These are phyloP conservation scores for Penicillium robsamsonii DNA, from an alignment of 495 filamentous ascomycete species.

Conservation along the genomic window DNA sequence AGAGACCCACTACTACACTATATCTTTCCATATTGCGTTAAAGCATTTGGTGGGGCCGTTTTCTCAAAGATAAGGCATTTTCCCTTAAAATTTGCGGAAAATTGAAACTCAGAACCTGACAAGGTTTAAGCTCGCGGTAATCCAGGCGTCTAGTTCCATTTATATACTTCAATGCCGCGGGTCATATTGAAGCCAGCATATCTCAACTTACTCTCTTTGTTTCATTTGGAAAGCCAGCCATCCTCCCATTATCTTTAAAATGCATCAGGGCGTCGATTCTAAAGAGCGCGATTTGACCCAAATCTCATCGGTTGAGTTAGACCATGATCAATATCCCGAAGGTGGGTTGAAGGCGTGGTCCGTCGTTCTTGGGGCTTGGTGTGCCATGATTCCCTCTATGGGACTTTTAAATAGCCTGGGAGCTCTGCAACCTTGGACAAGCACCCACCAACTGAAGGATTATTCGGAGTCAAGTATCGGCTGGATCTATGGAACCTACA, in stretches of 20 bases:
- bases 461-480: slow-evolving; percentile 59
- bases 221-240: too few species aligned
- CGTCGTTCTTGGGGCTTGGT: slow-evolving; percentile 63
- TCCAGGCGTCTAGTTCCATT: too few species aligned
- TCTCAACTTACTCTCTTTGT: too few species aligned
- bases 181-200: too few species aligned
- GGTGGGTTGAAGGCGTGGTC: slow-evolving; percentile 66
- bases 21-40: too few species aligned
- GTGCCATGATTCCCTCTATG: slow-evolving; percentile 59
- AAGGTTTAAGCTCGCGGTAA: too few species aligned
- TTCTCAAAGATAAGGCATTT: too few species aligned
- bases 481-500: slow-evolving; percentile 71
- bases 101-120: too few species aligned
- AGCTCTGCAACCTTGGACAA: slow-evolving; percentile 58
- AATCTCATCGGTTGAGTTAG: neutral
- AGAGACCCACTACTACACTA: too few species aligned
- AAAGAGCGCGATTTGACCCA: neutral
- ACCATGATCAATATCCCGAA: slow-evolving; percentile 52
- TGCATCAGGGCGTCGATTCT: neutral
- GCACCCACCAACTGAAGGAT: slow-evolving; percentile 51
- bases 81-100: too few species aligned
- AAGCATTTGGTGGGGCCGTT: too few species aligned
- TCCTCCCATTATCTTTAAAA: neutral
- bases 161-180: too few species aligned
- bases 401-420: slow-evolving; percentile 69